Conservation (phyloP, 1,139 yeast species). For the Kazachstania sp. region DNA sequence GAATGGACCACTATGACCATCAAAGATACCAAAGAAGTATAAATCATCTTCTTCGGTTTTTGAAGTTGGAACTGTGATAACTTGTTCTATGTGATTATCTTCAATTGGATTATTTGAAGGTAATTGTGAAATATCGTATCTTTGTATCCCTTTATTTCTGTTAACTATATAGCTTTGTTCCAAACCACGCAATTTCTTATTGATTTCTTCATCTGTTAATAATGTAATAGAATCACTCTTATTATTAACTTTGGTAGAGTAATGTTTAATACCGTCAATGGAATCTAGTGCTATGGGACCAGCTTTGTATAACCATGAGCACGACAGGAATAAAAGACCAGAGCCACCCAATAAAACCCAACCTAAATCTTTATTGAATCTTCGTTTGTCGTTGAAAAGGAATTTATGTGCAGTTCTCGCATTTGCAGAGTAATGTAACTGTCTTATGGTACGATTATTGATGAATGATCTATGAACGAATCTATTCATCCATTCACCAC, state of each 20-base stretch:
- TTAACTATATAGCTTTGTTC: constrained; percentile 78
- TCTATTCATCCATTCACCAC: constrained; percentile 9
- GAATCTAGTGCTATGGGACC: constrained; percentile 6
- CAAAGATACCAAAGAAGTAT: constrained; percentile 93
- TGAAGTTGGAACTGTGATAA: constrained; percentile 69
- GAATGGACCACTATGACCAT: constrained; percentile 97
- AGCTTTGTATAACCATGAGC: constrained; percentile 4
- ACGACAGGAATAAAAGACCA: constrained; percentile 5
- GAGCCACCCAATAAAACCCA: constrained; percentile 3
- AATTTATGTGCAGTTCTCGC: not conserved
- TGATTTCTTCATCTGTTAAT: constrained; percentile 67
- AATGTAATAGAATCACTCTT: constrained; percentile 5
- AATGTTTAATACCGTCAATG: constrained; percentile 6
- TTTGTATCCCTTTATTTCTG: constrained; percentile 81
- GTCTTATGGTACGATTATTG: constrained; percentile 1
- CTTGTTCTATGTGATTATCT: constrained; percentile 83
- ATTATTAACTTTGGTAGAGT: constrained; percentile 1
- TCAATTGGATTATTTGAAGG: constrained; percentile 93
- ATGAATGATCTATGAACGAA: constrained; percentile 6
- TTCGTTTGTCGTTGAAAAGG: not conserved
- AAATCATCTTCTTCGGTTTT: constrained; percentile 60
- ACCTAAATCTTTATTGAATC: not conserved
- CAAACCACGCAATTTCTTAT: constrained; percentile 55
- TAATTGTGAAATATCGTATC: constrained; percentile 85
- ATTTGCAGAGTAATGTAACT: not conserved